Percentiles rank a stretch among this genome's conserved stretches.
These are phyloP conservation scores for Chalciporus sphaerocephalus DNA, from an alignment of 768 basidiomycete species.

Conservation along the genomic window DNA sequence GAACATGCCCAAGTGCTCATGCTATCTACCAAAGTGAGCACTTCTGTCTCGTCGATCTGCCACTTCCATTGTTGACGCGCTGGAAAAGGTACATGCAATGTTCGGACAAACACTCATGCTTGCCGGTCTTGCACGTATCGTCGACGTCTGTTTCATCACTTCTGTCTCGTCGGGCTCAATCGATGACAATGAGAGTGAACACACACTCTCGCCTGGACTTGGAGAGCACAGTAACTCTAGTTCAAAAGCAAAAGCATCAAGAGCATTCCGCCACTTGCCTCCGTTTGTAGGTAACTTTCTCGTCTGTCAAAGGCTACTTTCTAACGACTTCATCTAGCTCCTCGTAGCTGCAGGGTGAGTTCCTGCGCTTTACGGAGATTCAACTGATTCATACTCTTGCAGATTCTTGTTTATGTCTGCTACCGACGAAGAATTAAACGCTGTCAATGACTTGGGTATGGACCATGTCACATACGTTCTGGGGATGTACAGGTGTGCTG, in stretches of 20 bases:
- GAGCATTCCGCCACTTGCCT: conserved; percentile 80
- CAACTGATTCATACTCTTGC: background rate
- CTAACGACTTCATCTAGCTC: conserved; percentile 40
- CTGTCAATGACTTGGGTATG: conserved; percentile 66
- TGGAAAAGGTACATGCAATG: conserved; percentile 63
- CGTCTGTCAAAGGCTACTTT: background rate
- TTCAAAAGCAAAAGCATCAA: conserved; percentile 36
- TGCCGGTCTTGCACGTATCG: conserved; percentile 72
- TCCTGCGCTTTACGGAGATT: background rate
- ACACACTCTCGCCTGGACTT: conserved; percentile 50
- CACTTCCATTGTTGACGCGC: background rate
- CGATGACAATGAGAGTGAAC: conserved; percentile 62
- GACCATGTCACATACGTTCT: conserved; percentile 90
- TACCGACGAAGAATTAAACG: conserved; percentile 84
- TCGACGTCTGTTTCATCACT: conserved; percentile 80
- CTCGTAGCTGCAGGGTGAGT: conserved; percentile 69
- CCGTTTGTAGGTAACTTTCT: conserved; percentile 64
- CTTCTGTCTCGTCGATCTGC: background rate
- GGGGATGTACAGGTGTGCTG: conserved; percentile 70
- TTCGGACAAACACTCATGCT: conserved; percentile 86
- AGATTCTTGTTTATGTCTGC: conserved; percentile 88
- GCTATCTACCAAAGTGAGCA: conserved; percentile 71
- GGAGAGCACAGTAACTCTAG: conserved; percentile 14
- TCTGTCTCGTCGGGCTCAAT: conserved; percentile 30
- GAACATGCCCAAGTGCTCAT: conserved; percentile 81